These are phyloP conservation scores for Botrytis squamosa DNA, from an alignment of 2,329 filamentous ascomycete species.

Conservation along the genomic window DNA sequence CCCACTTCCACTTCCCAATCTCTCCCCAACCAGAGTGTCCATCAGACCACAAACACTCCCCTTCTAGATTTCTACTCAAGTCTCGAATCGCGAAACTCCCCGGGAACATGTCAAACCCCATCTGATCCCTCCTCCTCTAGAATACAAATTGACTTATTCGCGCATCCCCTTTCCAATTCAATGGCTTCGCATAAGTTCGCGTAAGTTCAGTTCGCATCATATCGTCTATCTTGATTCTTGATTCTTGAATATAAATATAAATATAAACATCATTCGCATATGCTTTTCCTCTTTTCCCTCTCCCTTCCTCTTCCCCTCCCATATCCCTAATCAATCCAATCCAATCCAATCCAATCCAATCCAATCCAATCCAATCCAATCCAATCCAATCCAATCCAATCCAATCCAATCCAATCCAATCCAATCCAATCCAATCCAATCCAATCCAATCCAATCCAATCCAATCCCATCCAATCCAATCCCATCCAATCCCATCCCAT, in stretches of 20 bases:
- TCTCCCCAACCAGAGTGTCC: neutral
- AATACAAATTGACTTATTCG: neutral
- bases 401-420: neutral
- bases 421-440: neutral
- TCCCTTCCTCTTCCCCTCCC: neutral
- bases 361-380: neutral
- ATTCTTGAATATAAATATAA: neutral
- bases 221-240: neutral
- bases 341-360: neutral
- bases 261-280: neutral
- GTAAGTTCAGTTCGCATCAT: neutral
- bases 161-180: neutral
- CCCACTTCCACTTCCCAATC: neutral
- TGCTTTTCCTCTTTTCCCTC: neutral
- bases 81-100: neutral
- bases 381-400: neutral
- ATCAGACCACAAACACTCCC: neutral
- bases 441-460: neutral
- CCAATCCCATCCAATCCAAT: neutral
- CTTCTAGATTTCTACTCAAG: too few relatives aligned
- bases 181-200: neutral
- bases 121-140: neutral
- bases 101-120: neutral
- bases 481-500: too few relatives aligned
- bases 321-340: neutral